Conservation (phyloP, 352 stramenopile genomes). For the Phytopythium mirpurense region DNA sequence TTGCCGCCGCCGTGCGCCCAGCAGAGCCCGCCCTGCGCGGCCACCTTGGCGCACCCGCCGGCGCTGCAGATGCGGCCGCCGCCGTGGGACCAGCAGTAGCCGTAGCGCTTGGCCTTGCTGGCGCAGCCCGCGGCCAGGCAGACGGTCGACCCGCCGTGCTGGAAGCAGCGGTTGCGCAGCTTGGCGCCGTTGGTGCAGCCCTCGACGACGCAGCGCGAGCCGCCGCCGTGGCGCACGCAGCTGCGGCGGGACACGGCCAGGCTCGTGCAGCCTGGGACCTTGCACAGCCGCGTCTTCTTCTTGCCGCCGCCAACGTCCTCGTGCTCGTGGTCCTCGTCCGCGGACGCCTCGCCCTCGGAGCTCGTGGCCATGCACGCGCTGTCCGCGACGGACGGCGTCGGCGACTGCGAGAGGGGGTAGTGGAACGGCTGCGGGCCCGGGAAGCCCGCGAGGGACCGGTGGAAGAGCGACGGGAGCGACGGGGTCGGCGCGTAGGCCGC, state of each 20-base stretch:
- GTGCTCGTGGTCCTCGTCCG: constrained; percentile 14
- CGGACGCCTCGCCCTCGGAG: constrained; percentile 26
- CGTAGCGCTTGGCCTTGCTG: constrained; percentile 77
- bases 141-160: constrained; percentile 67
- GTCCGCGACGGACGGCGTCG: constrained; percentile 14
- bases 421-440: neutral
- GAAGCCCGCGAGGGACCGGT: neutral
- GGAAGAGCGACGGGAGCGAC: constrained; percentile 18
- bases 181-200: constrained; percentile 69
- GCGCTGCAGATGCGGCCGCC: constrained; percentile 64
- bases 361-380: constrained; percentile 13
- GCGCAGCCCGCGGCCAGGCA: constrained; percentile 58
- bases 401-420: neutral
- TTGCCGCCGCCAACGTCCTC: constrained; percentile 12
- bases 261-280: constrained; percentile 62
- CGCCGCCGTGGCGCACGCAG: constrained; percentile 42
- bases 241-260: constrained; percentile 47
- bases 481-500: neutral
- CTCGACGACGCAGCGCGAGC: constrained; percentile 37
- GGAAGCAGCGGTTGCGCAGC: constrained; percentile 72
- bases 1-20: constrained; percentile 79
- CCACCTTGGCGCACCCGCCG: constrained; percentile 55
- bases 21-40: constrained; percentile 61
- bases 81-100: constrained; percentile 77
- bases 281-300: constrained; percentile 49